Evolutionary conservation across 495 filamentous ascomycete genomes (phyloP), one percentile per base, ranked within the genome.

Genomic region (Neurospora terricola): DNA sequence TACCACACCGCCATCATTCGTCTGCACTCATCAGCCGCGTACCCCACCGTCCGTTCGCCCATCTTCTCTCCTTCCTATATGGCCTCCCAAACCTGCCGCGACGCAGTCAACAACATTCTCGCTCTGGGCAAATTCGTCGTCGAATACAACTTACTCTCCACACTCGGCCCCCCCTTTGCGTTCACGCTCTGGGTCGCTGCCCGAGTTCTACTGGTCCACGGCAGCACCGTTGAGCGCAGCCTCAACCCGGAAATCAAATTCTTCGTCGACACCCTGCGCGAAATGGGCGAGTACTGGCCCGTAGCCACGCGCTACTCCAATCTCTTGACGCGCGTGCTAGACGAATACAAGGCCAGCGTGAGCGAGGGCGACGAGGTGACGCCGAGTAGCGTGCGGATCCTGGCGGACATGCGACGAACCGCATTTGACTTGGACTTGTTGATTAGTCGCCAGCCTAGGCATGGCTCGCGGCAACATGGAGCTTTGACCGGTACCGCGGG

Each of bases 161-260:
- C 94, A 76, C 88, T 97, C 16, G 94, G 94, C 0, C 93, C 93
- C 1, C 93, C 93, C 0, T 97, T 96, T 76, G 92, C 93, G 16
- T 97, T 97, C 78, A 92, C 92, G 2, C 84, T 97, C 39, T 97
- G 94, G 94, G 94, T 97, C 37, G 93, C 92, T n/a, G 93, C 94
- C 16, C 90, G 94, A 6, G 83, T 97, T 27, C 83, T 96, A 2
- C 89, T 97, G 8, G 93, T 97, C 10, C 93, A 96, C 79, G 93
- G 92, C 18, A 93, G 91, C 27, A 96, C 93, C 0, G 92, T 95
- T 72, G 92, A 93, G 39, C 91, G 92, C 80, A 91, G 91, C 62
- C 87, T 95, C 42, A 91, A 89, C 6, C 89, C 90, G 2, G 89
- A 92, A 74, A 93, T 96, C 43, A 82, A 89, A 21, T 88, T 93